Conservation (phyloP, 208 protist genomes). For the Trypanosoma avium region DNA sequence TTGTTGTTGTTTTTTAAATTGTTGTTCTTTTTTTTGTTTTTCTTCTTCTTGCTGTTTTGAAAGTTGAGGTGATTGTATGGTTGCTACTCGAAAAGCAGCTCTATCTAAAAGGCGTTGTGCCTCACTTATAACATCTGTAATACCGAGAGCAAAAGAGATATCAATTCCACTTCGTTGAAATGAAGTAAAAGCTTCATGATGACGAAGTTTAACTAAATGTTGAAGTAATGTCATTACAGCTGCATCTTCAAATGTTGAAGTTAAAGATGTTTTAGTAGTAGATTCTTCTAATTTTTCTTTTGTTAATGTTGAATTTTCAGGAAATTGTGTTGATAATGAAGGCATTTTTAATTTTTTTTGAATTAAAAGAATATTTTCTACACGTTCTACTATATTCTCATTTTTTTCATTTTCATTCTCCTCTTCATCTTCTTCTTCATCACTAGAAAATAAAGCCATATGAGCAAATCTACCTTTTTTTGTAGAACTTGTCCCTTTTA, state of each 20-base stretch:
- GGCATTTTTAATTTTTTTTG: constrained; percentile 2
- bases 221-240: constrained; percentile 23
- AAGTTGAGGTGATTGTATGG: background rate
- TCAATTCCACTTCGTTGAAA: constrained; percentile 37
- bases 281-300: background rate
- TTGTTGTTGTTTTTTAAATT: background rate
- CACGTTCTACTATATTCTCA: constrained; percentile 1
- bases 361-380: constrained; percentile 19
- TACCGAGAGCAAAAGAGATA: constrained; percentile 44
- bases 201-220: constrained; percentile 33
- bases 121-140: constrained; percentile 35
- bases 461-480: constrained; percentile 3
- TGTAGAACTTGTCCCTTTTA: background rate
- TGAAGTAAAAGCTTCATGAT: constrained; percentile 26
- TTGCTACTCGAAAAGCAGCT: background rate
- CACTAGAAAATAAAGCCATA: constrained; percentile 10
- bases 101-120: constrained; percentile 44
- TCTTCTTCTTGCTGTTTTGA: background rate
- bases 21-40: background rate
- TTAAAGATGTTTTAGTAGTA: background rate
- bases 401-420: background rate
- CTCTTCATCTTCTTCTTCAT: constrained; percentile 19
- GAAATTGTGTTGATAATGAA: constrained; percentile 15
- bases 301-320: background rate
- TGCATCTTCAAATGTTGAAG: constrained; percentile 19